Conservation (phyloP, 139 green algal species). For the Nannochloris sp. region DNA sequence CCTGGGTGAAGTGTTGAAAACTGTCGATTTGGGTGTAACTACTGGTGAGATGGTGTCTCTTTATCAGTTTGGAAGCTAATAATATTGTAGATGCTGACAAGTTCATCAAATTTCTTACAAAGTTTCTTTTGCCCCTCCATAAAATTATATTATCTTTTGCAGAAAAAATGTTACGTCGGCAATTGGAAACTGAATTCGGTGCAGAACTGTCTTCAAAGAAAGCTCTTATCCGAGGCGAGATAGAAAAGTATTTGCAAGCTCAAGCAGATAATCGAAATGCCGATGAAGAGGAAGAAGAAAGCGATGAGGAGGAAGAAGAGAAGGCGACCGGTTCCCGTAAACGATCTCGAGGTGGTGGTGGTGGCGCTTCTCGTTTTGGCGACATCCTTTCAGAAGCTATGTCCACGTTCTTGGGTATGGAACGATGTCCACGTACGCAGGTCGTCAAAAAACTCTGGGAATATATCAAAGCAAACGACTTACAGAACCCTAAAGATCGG, state of each 20-base stretch:
- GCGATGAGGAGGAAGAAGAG: conserved; percentile 13
- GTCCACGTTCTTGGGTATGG: conserved; percentile 46
- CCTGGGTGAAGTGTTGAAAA: not conserved
- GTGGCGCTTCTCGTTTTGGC: not conserved
- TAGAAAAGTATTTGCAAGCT: not conserved
- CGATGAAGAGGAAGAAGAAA: conserved; percentile 15
- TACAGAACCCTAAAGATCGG: conserved; percentile 71
- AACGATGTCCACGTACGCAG: conserved; percentile 33
- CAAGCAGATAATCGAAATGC: conserved; percentile 8
- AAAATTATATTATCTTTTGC: not conserved
- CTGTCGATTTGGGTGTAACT: conserved; percentile 6
- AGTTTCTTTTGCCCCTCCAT: too few relatives aligned
- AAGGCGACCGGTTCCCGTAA: not conserved
- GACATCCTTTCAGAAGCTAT: conserved; percentile 41
- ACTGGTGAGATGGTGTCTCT: conserved; percentile 2
- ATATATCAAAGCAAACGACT: conserved; percentile 72
- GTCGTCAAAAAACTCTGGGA: conserved; percentile 78
- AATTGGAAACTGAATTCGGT: conserved; percentile 54
- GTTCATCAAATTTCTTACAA: too few relatives aligned
- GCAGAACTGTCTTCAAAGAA: conserved; percentile 47
- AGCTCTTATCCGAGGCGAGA: conserved; percentile 20
- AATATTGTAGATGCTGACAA: too few relatives aligned
- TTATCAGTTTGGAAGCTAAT: too few relatives aligned
- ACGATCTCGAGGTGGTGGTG: not conserved
- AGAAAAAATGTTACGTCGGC: conserved; percentile 59